phyloP scores from a whole-genome alignment of 2,329 filamentous ascomycete species.

The Stenocarpella maydis region DNA sequence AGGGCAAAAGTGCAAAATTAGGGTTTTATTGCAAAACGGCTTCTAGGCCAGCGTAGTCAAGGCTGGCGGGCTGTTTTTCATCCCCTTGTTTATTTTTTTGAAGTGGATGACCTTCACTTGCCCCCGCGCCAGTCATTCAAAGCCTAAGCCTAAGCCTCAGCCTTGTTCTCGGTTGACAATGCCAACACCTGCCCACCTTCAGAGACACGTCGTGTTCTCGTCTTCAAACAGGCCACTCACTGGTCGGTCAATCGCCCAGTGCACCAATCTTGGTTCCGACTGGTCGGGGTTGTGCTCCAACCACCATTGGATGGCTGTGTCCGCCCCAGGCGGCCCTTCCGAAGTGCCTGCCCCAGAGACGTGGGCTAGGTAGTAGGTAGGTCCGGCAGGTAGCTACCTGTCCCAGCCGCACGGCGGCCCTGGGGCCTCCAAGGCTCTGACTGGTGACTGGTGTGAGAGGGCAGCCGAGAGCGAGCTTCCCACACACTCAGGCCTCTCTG shows the following conservation, averaged over 20 bases:
- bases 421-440: too few species aligned
- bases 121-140: neutral
- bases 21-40: too few species aligned
- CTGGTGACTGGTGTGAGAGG: slow-evolving; percentile 1
- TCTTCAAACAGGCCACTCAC: neutral
- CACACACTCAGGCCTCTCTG: slow-evolving; percentile 1
- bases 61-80: neutral
- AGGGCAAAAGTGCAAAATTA: too few species aligned
- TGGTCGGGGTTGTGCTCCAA: slow-evolving; percentile 13
- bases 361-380: too few species aligned
- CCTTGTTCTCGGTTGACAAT: neutral
- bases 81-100: too few species aligned
- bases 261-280: neutral
- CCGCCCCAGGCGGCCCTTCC: slow-evolving; percentile 1
- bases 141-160: slow-evolving; percentile 15
- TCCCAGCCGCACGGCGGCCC: slow-evolving; percentile 15
- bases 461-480: neutral
- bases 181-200: neutral
- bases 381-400: neutral
- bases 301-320: slow-evolving; percentile 1
- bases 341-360: slow-evolving; percentile 12
- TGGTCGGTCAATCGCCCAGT: neutral
- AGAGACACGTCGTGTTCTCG: neutral
- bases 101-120: neutral
- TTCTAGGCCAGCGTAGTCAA: neutral